Evolutionary conservation across 805 yeast species (phyloP).

Genomic region (Candida vaughaniae): DNA sequence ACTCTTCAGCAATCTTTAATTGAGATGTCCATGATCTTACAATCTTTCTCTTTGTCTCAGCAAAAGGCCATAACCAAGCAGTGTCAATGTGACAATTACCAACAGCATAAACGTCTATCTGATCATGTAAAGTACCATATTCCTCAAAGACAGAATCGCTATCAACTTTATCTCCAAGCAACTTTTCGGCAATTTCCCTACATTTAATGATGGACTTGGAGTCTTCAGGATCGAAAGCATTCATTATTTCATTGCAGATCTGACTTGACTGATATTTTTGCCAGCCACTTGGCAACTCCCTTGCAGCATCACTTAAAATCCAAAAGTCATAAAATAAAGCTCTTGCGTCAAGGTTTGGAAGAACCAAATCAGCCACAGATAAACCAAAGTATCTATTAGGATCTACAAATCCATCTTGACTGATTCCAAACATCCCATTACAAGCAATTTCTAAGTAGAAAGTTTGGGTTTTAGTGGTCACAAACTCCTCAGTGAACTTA

Average conservation of each 20-base stretch:
- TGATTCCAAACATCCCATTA: constrained; percentile 87
- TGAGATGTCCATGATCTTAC: constrained; percentile 97
- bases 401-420: constrained; percentile 61
- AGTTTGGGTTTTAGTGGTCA: constrained; percentile 50
- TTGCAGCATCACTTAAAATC: constrained; percentile 87
- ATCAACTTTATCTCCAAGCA: constrained; percentile 66
- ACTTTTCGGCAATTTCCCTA: constrained; percentile 61
- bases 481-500: constrained; percentile 58
- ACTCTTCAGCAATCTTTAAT: constrained; percentile 74
- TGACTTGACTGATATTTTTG: constrained; percentile 82
- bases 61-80: constrained; percentile 99
- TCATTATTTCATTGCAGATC: constrained; percentile 79
- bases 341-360: constrained; percentile 79
- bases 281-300: constrained; percentile 71
- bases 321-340: constrained; percentile 78
- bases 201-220: constrained; percentile 57
- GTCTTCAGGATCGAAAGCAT: constrained; percentile 73
- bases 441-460: constrained; percentile 90
- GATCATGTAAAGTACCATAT: constrained; percentile 24
- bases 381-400: constrained; percentile 70
- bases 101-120: constrained; percentile 71
- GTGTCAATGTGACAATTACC: constrained; percentile 98
- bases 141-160: constrained; percentile 57
- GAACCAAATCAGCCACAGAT: constrained; percentile 69
- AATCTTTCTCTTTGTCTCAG: constrained; percentile 88